Evolutionary conservation across 2,329 filamentous ascomycete species (phyloP).

Genomic region (Ophiostoma novo-ulmi): DNA sequence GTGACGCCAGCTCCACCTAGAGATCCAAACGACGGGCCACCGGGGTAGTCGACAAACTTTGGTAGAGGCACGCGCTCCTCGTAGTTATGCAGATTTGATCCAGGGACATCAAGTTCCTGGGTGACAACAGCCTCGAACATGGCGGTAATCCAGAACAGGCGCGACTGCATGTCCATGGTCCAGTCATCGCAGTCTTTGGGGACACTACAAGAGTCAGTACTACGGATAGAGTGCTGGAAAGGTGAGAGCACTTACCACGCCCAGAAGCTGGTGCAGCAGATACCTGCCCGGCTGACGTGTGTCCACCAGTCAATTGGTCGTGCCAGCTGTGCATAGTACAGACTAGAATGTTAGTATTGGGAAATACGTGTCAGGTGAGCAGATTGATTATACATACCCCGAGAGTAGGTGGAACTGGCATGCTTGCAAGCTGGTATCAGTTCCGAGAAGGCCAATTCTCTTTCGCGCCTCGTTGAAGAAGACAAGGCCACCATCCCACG

Average conservation of each 20-base stretch:
- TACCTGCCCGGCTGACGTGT: slow-evolving; percentile 47
- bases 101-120: slow-evolving; percentile 49
- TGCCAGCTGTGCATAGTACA: slow-evolving; percentile 44
- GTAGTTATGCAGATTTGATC: slow-evolving; percentile 46
- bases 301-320: slow-evolving; percentile 51
- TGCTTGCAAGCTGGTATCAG: slow-evolving; percentile 41
- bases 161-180: slow-evolving; percentile 52
- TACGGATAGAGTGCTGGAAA: not conserved
- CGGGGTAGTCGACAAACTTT: slow-evolving; percentile 38
- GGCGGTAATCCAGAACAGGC: slow-evolving; percentile 51
- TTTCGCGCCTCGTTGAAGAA: slow-evolving; percentile 52
- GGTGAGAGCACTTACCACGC: slow-evolving; percentile 34
- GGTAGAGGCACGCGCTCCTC: slow-evolving; percentile 50
- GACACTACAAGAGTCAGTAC: slow-evolving; percentile 27
- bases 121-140: slow-evolving; percentile 53
- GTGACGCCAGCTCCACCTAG: not conserved
- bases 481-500: slow-evolving; percentile 37
- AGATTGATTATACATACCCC: slow-evolving; percentile 30
- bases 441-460: slow-evolving; percentile 38
- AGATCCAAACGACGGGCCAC: slow-evolving; percentile 21
- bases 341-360: not conserved
- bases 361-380: not conserved
- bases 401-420: slow-evolving; percentile 50
- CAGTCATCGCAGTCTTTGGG: slow-evolving; percentile 45
- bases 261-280: slow-evolving; percentile 45